These are phyloP conservation scores for Vigna mungo DNA, from an alignment of 306 rosid species.

Conservation along the genomic window DNA sequence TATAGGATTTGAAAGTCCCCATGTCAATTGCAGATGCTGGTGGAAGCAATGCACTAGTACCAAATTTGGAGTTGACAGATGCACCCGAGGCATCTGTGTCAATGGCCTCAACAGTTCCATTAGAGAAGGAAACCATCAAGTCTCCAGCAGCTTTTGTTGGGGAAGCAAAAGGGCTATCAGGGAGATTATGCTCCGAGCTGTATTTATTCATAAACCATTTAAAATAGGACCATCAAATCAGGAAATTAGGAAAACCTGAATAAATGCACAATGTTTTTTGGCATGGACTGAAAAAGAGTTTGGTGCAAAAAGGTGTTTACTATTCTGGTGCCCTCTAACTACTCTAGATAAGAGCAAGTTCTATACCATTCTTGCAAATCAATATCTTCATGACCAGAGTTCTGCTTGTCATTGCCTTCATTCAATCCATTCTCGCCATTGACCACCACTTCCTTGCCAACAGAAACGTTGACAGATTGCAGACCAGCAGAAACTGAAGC, in stretches of 20 bases:
- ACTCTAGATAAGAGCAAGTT: constrained; percentile 38
- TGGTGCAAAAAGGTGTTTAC: constrained; percentile 45
- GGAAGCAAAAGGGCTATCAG: constrained; percentile 97
- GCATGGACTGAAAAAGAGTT: constrained; percentile 48
- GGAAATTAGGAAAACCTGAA: constrained; percentile 34
- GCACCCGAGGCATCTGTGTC: constrained; percentile 56
- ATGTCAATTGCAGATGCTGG: constrained; percentile 69
- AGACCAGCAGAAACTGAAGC: constrained; percentile 50
- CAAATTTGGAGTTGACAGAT: constrained; percentile 57
- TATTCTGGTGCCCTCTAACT: constrained; percentile 40
- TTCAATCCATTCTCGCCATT: constrained; percentile 46
- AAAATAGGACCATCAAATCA: constrained; percentile 33
- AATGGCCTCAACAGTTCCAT: constrained; percentile 54
- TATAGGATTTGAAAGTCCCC: constrained; percentile 81
- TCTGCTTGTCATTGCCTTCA: constrained; percentile 60
- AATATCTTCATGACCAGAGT: constrained; percentile 57
- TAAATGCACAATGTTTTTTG: constrained; percentile 41
- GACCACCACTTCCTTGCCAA: constrained; percentile 51
- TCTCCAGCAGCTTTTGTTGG: constrained; percentile 78
- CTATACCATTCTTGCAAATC: constrained; percentile 76
- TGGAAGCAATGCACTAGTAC: constrained; percentile 57
- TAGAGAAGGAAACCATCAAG: constrained; percentile 57
- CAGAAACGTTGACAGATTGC: constrained; percentile 36
- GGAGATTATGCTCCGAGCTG: constrained; percentile 98
- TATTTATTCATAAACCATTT: constrained; percentile 46